phyloP scores from a whole-genome alignment of 2,329 filamentous ascomycete genomes.

The Colletotrichum theobromicola region DNA sequence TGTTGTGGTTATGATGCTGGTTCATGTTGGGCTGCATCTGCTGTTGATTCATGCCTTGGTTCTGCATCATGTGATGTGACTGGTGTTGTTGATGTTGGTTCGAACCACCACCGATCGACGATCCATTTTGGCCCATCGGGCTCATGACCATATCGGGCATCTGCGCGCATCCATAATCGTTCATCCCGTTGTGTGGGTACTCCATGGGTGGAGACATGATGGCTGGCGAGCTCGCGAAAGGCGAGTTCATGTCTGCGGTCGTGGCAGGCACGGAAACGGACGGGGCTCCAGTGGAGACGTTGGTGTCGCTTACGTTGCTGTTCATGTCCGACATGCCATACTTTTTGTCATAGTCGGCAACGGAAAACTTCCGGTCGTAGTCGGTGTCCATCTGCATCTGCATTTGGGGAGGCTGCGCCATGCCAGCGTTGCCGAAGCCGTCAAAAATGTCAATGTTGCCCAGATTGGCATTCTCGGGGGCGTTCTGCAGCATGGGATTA shows the following conservation, averaged over 20 bases:
- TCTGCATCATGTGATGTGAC: constrained; percentile 31
- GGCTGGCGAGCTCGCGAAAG: constrained; percentile 57
- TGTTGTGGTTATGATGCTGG: constrained; percentile 34
- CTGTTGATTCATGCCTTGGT: constrained; percentile 29
- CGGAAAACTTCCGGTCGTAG: constrained; percentile 49
- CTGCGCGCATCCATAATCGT: constrained; percentile 44
- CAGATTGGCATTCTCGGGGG: constrained; percentile 60
- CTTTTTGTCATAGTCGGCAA: constrained; percentile 48
- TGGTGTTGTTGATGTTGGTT: constrained; percentile 35
- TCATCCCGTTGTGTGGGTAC: constrained; percentile 45
- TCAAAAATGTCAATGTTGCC: constrained; percentile 68
- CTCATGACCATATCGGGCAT: constrained; percentile 62
- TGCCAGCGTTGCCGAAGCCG: constrained; percentile 67
- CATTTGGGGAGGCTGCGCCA: constrained; percentile 57
- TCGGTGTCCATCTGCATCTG: constrained; percentile 52
- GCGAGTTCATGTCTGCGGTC: constrained; percentile 49
- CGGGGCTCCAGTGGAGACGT: constrained; percentile 25
- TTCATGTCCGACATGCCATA: constrained; percentile 42
- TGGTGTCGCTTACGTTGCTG: constrained; percentile 38
- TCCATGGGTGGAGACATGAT: constrained; percentile 61
- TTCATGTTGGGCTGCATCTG: constrained; percentile 34
- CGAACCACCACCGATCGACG: constrained; percentile 24
- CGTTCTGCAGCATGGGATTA: constrained; percentile 64
- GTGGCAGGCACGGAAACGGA: constrained; percentile 27
- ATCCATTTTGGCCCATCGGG: constrained; percentile 43